Percentiles rank a stretch among this genome's conserved stretches.
Conservation (phyloP, 2,329 filamentous ascomycete genomes). For the Beauveria sp. region DNA sequence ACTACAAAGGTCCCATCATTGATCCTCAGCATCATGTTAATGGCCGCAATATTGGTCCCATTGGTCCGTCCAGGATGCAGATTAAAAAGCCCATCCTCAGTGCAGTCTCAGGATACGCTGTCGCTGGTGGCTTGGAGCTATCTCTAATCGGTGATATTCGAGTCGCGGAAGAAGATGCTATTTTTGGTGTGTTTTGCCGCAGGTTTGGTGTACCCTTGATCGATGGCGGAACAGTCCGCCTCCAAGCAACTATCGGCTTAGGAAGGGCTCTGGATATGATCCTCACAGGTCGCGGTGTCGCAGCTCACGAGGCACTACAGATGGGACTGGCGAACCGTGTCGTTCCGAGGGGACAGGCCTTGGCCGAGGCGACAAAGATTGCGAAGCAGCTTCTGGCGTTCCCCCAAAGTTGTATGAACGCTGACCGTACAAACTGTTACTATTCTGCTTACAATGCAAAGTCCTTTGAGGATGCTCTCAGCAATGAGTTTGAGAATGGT, state of each 20-base stretch:
- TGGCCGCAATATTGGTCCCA: constrained; percentile 30
- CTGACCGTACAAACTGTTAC: constrained; percentile 39
- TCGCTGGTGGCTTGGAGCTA: constrained; percentile 45
- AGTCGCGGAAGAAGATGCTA: constrained; percentile 42
- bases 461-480: constrained; percentile 42
- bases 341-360: constrained; percentile 39
- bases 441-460: constrained; percentile 41
- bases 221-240: constrained; percentile 25
- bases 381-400: constrained; percentile 39
- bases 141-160: constrained; percentile 44
- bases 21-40: constrained; percentile 10
- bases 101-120: constrained; percentile 43
- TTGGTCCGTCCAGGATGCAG: constrained; percentile 42
- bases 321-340: constrained; percentile 47
- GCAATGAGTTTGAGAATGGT: constrained; percentile 37
- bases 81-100: constrained; percentile 43
- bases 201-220: constrained; percentile 26
- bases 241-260: constrained; percentile 43
- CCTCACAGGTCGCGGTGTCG: constrained; percentile 41
- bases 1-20: constrained; percentile 4
- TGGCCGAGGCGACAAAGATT: constrained; percentile 39
- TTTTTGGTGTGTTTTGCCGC: constrained; percentile 48
- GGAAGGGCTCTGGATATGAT: constrained; percentile 49
- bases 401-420: constrained; percentile 44
- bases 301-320: constrained; percentile 38